These are phyloP conservation scores for Coniochaeta prunicola DNA, from an alignment of 2,329 filamentous ascomycete species.

Conservation along the genomic window DNA sequence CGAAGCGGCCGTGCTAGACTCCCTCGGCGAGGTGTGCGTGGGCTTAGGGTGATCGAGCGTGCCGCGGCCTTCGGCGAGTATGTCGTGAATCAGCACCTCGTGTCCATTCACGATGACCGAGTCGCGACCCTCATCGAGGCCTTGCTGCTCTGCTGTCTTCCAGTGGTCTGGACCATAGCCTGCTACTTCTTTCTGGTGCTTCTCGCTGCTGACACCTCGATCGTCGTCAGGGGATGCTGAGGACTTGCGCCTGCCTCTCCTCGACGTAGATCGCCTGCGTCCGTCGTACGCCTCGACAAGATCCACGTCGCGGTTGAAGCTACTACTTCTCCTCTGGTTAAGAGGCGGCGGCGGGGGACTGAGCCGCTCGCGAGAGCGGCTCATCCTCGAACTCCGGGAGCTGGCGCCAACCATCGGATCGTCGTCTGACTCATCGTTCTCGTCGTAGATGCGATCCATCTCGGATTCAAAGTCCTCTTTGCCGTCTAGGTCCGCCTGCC, in stretches of 20 bases:
- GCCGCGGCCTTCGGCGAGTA: constrained; percentile 57
- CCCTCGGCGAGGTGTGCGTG: constrained; percentile 20
- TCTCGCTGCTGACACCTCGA: constrained; percentile 49
- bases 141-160: constrained; percentile 55
- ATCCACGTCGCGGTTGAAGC: constrained; percentile 71
- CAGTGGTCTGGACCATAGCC: constrained; percentile 74
- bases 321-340: constrained; percentile 39
- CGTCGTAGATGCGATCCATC: constrained; percentile 56
- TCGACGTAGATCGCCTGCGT: not conserved
- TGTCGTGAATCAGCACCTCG: constrained; percentile 63
- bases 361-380: constrained; percentile 4
- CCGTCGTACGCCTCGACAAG: constrained; percentile 44
- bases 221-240: constrained; percentile 33
- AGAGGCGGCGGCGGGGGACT: constrained; percentile 3
- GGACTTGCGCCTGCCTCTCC: constrained; percentile 12
- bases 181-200: constrained; percentile 67
- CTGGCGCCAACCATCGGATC: constrained; percentile 1
- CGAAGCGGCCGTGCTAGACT: constrained; percentile 19
- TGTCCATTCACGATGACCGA: constrained; percentile 59
- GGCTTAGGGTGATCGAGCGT: constrained; percentile 45
- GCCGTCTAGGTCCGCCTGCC: constrained; percentile 57
- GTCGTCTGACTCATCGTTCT: constrained; percentile 30
- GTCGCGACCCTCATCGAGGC: constrained; percentile 59
- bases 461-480: constrained; percentile 45
- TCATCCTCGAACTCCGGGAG: constrained; percentile 7